Conservation (phyloP, 257 asterid species). For the Solanum etuberosum region DNA sequence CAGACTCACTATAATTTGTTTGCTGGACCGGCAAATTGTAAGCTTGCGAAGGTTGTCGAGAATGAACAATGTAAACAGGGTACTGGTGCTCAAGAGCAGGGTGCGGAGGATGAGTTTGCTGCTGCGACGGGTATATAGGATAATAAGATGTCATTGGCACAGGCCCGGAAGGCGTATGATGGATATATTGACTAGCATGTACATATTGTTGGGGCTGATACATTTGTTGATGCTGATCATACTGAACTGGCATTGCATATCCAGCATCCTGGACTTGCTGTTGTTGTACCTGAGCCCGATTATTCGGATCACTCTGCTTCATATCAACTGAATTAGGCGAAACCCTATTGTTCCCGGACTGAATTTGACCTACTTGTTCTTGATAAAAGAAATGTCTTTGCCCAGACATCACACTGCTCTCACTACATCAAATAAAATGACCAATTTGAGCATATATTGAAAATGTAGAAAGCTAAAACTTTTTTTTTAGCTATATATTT, state of each 20-base stretch:
- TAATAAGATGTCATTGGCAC: constrained; percentile 51
- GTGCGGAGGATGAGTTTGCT: constrained; percentile 43
- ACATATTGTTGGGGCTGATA: constrained; percentile 70
- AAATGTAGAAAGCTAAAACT: not conserved
- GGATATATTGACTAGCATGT: constrained; percentile 56
- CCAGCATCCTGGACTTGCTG: constrained; percentile 63
- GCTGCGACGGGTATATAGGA: constrained; percentile 67
- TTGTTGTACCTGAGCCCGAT: constrained; percentile 40
- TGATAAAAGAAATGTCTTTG: constrained; percentile 55
- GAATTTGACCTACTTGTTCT: constrained; percentile 46
- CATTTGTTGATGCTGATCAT: constrained; percentile 64
- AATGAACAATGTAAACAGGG: constrained; percentile 52
- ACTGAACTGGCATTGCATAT: constrained; percentile 35
- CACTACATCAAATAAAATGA: constrained; percentile 24
- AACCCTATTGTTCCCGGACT: constrained; percentile 34
- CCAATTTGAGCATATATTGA: not conserved
- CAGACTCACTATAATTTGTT: constrained; percentile 36
- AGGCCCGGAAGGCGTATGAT: constrained; percentile 46
- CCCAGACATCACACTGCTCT: constrained; percentile 64
- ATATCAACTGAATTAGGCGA: constrained; percentile 34
- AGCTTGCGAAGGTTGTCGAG: constrained; percentile 54
- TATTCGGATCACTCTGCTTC: constrained; percentile 32
- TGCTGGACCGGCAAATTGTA: constrained; percentile 52
- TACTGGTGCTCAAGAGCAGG: constrained; percentile 46
- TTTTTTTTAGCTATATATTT: not conserved